A percentile compares a stretch with the other conserved stretches of the same genome.
Conservation (phyloP, 2,329 filamentous ascomycete species). For the Alternaria panax region DNA sequence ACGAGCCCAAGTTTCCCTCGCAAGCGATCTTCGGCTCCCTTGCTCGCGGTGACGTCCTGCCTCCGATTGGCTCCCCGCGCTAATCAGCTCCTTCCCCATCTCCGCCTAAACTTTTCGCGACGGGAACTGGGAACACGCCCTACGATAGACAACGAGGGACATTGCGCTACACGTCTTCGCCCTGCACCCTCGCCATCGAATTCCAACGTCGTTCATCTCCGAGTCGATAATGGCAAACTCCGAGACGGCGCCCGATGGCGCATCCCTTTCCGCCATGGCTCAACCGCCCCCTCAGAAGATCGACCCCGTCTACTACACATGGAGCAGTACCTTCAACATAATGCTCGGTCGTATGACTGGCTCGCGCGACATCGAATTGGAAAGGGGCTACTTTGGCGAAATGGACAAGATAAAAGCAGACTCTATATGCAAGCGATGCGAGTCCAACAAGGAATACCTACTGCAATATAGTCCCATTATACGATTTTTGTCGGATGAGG, state of each 20-base stretch:
- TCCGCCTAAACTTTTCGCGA: constrained; percentile 30
- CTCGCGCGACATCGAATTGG: constrained; percentile 35
- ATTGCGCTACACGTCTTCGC: constrained; percentile 13
- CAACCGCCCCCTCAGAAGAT: constrained; percentile 33
- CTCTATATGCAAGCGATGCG: constrained; percentile 80
- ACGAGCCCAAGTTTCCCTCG: constrained; percentile 20
- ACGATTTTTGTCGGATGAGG: constrained; percentile 84
- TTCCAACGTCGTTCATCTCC: neutral
- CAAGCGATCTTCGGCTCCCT: constrained; percentile 20
- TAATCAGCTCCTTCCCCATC: constrained; percentile 10
- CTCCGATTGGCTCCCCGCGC: constrained; percentile 36
- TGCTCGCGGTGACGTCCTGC: constrained; percentile 18
- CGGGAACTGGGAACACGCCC: constrained; percentile 22
- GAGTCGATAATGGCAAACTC: constrained; percentile 33
- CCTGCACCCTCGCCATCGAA: neutral
- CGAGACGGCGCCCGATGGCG: constrained; percentile 39
- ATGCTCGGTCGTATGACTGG: constrained; percentile 67
- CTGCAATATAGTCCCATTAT: constrained; percentile 85
- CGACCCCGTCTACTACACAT: constrained; percentile 60
- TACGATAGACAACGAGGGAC: constrained; percentile 1
- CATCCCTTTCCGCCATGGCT: constrained; percentile 30
- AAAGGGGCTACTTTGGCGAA: constrained; percentile 74
- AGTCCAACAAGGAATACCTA: constrained; percentile 82
- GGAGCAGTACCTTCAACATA: constrained; percentile 87
- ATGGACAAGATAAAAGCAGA: constrained; percentile 78